Evolutionary conservation across 192 early-diverging fungal species (phyloP), one percentile per base, ranked within the genome.

Genomic region (Backusella australiensis): DNA sequence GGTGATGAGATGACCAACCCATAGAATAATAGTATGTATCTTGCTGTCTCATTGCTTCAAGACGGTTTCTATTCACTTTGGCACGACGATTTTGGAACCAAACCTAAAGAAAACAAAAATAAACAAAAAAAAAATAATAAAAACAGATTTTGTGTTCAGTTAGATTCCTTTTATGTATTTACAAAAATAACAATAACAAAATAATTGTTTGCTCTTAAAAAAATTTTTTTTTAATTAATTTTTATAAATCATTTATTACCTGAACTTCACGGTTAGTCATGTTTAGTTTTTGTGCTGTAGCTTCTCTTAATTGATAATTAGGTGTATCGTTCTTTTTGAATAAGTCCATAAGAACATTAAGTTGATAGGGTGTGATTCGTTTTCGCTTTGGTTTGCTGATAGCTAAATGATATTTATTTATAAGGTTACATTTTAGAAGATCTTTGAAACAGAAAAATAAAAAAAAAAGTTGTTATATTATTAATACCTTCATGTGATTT

Each of bases 71-170:
- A 82, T 93, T 94, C 73, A 89, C 90, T 78, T 94, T 94, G 52
- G 93, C 93, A 53, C 93, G 86, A 75, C 93, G 89, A 81, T 94
- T 94, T 83, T 94, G 93, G 84, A 94, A 94, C 93, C 93, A 94
- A 70, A 94, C 93, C 87, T 90, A 78, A 69, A 59, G 15, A 34
- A 68, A 74, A 19, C 29, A 71, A 70, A n/a, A 32, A 72, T 19
- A 26, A 29, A 79, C 23, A 74, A 32, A 74, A 39, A 23, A 23
- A 65, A 32, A 72, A 65, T 72, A 76, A 73, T 81, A 74, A 32
- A 74, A 44, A 75, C n/a, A 42, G 36, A 59, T 23, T 56, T 69
- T 34, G 35, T 52, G 72, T 29, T 77, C 70, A 49, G 44, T 59
- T 63, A 26, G 15, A 46, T 36, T 44, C 49, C 42, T 32, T 78